Base-by-base conservation (phyloP, 768 basidiomycete genomes). In the Amanita molliuscula region DNA sequence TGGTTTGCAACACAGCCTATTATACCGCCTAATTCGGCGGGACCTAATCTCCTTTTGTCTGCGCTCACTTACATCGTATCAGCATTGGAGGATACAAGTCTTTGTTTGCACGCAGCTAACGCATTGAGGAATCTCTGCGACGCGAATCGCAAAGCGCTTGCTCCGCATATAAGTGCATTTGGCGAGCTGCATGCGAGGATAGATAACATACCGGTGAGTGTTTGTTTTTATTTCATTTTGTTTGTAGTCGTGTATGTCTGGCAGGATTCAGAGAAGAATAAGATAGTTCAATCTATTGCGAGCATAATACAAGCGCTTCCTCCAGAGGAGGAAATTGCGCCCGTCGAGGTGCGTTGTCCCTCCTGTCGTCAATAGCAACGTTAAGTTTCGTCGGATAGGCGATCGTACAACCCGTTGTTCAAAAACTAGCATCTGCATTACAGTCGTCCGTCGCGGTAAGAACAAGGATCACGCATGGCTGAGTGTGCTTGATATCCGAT, bases 271-370 rank as follows among this genome's bases (percentile, higher is more conserved):
- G 92, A 95, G 64, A 88, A 87, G 66, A 78, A 81, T 56, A 96
- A 94, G 65, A 88, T 96, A 1, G 69, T 96, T 40, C 88, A 96
- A 61, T 89, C 87, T 0, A 94, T 97, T 46, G 82, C 90, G 1
- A 95, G 92, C 54, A 90, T 97, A 3, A 87, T 96, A 28, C 89
- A 96, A 58, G 94, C 93, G 0, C 65, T 97, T 44, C 84, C 88
- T 0, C 82, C 89, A 0, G 69, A 70, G 36, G 84, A 91, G 37
- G 87, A 79, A 50, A 82, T 95, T 23, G 74, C 79, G 0, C 87
- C 91, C 0, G 74, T 94, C 20, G 78, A 84, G 67, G 87, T 85
- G 45, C 33, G 68, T 64, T 2, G 18, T 49, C 25, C 20, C 20
- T 16, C 16, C 18, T 15, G 42, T 31, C 8, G 38, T 23, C 40